Conservation (phyloP, 495 filamentous ascomycete genomes). For the Parathielavia hyrcaniae region DNA sequence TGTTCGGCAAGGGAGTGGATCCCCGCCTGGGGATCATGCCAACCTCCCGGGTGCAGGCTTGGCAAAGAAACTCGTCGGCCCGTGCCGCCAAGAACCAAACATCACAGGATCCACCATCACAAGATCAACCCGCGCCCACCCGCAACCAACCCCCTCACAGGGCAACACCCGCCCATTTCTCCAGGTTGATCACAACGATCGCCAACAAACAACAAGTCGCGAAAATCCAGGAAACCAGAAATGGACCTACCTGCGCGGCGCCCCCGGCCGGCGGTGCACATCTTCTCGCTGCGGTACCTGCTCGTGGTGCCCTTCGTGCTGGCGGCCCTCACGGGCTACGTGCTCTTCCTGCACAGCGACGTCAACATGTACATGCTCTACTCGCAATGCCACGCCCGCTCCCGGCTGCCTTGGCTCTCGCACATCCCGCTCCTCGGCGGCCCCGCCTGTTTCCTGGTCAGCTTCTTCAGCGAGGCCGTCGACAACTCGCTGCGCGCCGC, state of each 20-base stretch:
- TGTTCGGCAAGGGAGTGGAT: no score
- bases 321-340: conserved; percentile 25
- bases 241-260: conserved; percentile 1
- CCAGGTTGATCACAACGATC: no score
- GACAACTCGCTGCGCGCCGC: conserved; percentile 23
- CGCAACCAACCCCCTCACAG: no score
- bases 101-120: neutral
- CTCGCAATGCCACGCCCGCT: conserved; percentile 39
- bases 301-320: conserved; percentile 32
- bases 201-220: neutral
- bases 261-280: neutral
- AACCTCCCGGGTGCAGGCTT: no score
- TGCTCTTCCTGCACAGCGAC: conserved; percentile 32
- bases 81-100: neutral
- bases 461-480: conserved; percentile 33
- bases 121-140: neutral
- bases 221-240: neutral
- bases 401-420: conserved; percentile 33
- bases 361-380: conserved; percentile 38
- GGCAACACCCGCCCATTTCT: no score
- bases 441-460: conserved; percentile 37
- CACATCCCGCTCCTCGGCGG: conserved; percentile 33
- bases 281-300: conserved; percentile 11
- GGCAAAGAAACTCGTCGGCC: no score
- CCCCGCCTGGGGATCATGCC: no score